Percentiles rank a stretch among this genome's conserved stretches.
Conservation (phyloP, 352 stramenopile species). For the Elongisporangium prolatum region DNA sequence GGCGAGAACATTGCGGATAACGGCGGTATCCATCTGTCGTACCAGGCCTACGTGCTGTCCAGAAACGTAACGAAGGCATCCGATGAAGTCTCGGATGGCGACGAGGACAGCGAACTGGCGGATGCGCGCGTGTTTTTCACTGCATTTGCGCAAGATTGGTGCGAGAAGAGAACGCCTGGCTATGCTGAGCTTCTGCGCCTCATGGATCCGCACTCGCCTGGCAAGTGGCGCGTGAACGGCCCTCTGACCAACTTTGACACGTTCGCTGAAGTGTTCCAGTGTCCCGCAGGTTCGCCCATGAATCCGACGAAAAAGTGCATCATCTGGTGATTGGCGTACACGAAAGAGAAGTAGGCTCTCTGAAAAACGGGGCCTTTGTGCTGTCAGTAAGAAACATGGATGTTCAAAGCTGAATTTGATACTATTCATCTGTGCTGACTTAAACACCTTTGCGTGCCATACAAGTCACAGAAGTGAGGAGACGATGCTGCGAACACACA, state of each 20-base stretch:
- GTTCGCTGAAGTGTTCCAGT: slow-evolving; percentile 67
- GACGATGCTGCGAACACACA: too few relatives aligned
- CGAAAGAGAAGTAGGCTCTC: too few relatives aligned
- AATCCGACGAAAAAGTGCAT: slow-evolving; percentile 63
- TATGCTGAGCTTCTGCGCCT: slow-evolving; percentile 42
- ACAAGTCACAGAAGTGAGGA: too few relatives aligned
- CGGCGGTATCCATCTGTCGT: slow-evolving; percentile 79
- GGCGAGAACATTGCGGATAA: slow-evolving; percentile 93
- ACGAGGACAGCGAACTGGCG: slow-evolving; percentile 13
- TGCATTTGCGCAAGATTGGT: slow-evolving; percentile 65
- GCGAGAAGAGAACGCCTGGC: slow-evolving; percentile 39
- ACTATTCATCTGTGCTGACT: too few relatives aligned
- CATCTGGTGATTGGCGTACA: slow-evolving; percentile 45
- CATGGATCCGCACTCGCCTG: slow-evolving; percentile 54
- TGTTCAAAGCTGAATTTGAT: background rate
- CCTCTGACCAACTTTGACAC: slow-evolving; percentile 57
- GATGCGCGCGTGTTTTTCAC: slow-evolving; percentile 65
- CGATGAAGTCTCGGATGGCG: slow-evolving; percentile 13
- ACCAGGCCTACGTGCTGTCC: slow-evolving; percentile 76
- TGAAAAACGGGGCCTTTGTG: too few relatives aligned
- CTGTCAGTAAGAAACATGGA: background rate
- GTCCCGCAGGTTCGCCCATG: slow-evolving; percentile 50
- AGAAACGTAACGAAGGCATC: slow-evolving; percentile 9
- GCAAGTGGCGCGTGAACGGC: slow-evolving; percentile 63
- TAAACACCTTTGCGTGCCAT: too few relatives aligned